phyloP scores from a whole-genome alignment of 2,329 filamentous ascomycete genomes.

The Lachnellula cervina region DNA sequence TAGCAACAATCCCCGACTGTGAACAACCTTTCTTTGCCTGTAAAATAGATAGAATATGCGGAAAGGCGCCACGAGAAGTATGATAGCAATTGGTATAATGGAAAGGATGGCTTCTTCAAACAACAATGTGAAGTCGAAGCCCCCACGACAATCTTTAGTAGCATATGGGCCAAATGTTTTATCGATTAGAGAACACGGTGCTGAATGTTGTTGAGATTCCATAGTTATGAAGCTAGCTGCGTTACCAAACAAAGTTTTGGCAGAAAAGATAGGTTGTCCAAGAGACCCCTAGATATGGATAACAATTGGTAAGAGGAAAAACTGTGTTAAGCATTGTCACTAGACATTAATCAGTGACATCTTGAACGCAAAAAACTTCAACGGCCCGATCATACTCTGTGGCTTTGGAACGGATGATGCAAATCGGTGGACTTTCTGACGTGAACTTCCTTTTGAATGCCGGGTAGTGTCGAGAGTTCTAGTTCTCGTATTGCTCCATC shows the following conservation, averaged over 20 bases:
- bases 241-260: background rate
- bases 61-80: background rate
- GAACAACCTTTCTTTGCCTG: background rate
- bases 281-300: background rate
- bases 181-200: background rate
- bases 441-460: background rate
- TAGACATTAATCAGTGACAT: background rate
- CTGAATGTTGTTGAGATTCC: background rate
- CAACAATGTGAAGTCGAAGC: conserved; percentile 14
- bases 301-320: background rate
- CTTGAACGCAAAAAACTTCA: background rate
- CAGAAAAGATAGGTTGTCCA: background rate
- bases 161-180: conserved; percentile 2
- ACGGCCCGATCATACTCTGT: background rate
- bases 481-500: background rate
- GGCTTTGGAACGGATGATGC: background rate
- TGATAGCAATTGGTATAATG: conserved; percentile 1
- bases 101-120: conserved; percentile 11
- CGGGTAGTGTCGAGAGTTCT: background rate
- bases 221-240: background rate
- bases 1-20: background rate
- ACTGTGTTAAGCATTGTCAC: too few species aligned
- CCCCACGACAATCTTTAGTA: conserved; percentile 1
- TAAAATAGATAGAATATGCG: background rate
- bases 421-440: background rate